Base-by-base conservation (phyloP, 352 stramenopile species). In the Poterioochromonas sp. region DNA sequence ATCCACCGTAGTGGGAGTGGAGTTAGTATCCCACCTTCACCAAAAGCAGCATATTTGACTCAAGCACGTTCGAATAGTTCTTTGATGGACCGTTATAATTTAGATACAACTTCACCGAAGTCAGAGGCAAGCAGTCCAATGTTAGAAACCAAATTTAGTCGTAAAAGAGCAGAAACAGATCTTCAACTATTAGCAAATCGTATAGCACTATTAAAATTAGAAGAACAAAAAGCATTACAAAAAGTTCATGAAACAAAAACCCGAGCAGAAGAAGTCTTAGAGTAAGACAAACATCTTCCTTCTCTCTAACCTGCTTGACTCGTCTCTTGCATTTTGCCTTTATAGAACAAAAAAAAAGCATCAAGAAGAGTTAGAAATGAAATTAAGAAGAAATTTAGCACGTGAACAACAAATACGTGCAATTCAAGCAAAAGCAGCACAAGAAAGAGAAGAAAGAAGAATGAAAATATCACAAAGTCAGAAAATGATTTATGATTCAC, bases 181-280 rank as follows among this genome's bases (percentile, higher is more conserved):
- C 18, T 74, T 5, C 65, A 74, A 39, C 40, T 58, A 3, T n/a
- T 74, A 40, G 37, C 65, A 18, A 74, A 74, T 34, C 65, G 65
- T n/a, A 54, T 74, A 2, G 65, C 65, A 39, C 29, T 74, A 54
- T n/a, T 74, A 18, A 51, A 54, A 39, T 2, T 54, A 39, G 65
- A 74, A 54, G 65, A 74, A 34, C 65, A 74, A 54, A 51, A 34
- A 54, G 65, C 65, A 22, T 15, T 74, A 11, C 2, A 51, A 1
- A 74, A 74, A 54, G 65, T 74, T 29, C 5, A 11, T 26, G 65
- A 74, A 54, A 74, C 65, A 34, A 51, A 74, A 34, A 51, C 2
- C 22, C 37, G 65, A 35, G 65, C 65, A 5, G n/a, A 51, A 20
- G 65, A 74, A 39, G 53, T 74, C 20, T 54, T 74, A n/a, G 41